Percentiles rank a stretch among this genome's conserved stretches.
Evolutionary conservation across 495 filamentous ascomycete genomes (phyloP).

Genomic region (Aspergillus wentii): DNA sequence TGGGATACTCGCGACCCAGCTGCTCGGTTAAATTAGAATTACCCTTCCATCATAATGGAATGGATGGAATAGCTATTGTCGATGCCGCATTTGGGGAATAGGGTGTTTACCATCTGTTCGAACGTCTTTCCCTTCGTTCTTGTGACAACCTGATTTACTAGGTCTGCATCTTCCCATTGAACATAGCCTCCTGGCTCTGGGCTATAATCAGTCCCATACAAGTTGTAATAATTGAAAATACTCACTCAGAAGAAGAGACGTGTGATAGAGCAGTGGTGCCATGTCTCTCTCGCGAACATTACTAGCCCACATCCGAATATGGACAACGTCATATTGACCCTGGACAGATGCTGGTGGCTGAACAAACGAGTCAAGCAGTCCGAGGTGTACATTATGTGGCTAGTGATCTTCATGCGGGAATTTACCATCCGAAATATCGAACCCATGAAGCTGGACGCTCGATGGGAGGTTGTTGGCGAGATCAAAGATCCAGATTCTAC

Average conservation of each 20-base stretch:
- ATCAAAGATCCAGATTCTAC: conserved; percentile 29
- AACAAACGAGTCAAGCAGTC: conserved; percentile 16
- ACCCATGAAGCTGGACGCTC: conserved; percentile 16
- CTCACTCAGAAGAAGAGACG: conserved; percentile 15
- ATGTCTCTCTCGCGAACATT: conserved; percentile 16
- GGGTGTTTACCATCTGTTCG: conserved; percentile 1
- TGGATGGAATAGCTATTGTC: conserved; percentile 3
- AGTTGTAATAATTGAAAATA: too few relatives aligned
- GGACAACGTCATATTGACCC: conserved; percentile 32
- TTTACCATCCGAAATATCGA: conserved; percentile 25
- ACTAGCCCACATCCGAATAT: conserved; percentile 27
- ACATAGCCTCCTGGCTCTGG: conserved; percentile 27
- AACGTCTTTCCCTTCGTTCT: conserved; percentile 4
- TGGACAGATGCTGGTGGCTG: conserved; percentile 16
- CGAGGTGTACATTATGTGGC: conserved; percentile 23
- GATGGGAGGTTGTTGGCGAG: conserved; percentile 17
- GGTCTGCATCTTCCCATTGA: conserved; percentile 28
- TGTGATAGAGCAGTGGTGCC: conserved; percentile 11
- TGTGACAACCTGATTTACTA: conserved; percentile 8
- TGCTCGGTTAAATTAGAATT: too few relatives aligned
- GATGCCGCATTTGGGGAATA: conserved; percentile 4
- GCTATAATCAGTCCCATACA: too few relatives aligned
- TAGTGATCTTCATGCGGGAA: conserved; percentile 20
- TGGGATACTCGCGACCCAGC: too few relatives aligned
- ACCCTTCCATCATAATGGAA: conserved; percentile 5